These are phyloP conservation scores for Coemansia sp. DNA, from an alignment of 192 early-diverging fungal species.

Conservation along the genomic window DNA sequence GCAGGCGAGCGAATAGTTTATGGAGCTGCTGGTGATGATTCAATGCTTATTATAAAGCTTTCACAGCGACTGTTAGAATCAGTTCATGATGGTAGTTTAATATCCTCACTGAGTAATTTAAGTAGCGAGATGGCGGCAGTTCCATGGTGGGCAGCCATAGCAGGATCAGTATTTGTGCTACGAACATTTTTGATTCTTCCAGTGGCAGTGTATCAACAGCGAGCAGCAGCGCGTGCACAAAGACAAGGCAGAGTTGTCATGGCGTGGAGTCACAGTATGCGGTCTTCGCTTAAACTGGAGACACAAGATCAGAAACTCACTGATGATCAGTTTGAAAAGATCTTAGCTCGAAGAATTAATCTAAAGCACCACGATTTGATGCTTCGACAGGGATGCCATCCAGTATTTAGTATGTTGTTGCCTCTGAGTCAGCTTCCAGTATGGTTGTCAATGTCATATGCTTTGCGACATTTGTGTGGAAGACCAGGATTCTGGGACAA, in stretches of 20 bases:
- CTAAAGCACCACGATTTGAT: conserved; percentile 29
- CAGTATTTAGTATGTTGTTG: conserved; percentile 20
- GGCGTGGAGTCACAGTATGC: conserved; percentile 19
- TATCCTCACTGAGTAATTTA: not conserved
- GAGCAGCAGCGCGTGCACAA: conserved; percentile 10
- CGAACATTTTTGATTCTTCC: conserved; percentile 25
- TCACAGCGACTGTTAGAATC: conserved; percentile 29
- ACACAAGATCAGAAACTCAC: not conserved
- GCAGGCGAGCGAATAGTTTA: not conserved
- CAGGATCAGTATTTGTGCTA: conserved; percentile 16
- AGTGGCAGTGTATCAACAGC: conserved; percentile 30
- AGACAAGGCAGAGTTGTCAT: conserved; percentile 1
- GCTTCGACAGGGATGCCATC: conserved; percentile 44
- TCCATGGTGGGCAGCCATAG: conserved; percentile 48
- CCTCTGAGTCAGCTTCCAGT: conserved; percentile 43
- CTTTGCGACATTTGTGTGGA: conserved; percentile 40
- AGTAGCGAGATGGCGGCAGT: not conserved
- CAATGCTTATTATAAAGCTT: conserved; percentile 16
- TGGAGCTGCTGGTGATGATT: conserved; percentile 3
- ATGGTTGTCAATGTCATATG: conserved; percentile 37
- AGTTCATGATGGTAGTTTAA: conserved; percentile 23
- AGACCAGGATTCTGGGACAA: conserved; percentile 2
- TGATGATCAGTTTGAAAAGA: conserved; percentile 7
- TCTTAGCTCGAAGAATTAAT: conserved; percentile 6
- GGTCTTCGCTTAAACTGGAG: conserved; percentile 12